Conservation (phyloP, 768 basidiomycete genomes). For the Chalciporus pseudorubinellus region DNA sequence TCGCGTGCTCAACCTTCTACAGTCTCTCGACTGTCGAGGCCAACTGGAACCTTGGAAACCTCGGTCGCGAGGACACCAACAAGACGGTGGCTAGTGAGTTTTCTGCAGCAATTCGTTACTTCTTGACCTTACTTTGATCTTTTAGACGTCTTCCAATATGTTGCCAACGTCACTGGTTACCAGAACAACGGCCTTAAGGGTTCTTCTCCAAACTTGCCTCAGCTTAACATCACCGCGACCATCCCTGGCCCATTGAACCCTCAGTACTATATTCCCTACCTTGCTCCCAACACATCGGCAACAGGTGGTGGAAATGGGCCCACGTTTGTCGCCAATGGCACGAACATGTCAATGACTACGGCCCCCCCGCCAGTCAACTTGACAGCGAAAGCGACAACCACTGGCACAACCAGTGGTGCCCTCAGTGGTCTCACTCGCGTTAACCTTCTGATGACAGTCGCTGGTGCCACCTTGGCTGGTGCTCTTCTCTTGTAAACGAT, state of each 20-base stretch:
- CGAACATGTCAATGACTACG: slow-evolving; percentile 33
- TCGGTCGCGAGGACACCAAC: slow-evolving; percentile 56
- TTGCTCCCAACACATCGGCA: slow-evolving; percentile 36
- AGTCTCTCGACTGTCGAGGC: slow-evolving; percentile 51
- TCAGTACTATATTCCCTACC: slow-evolving; percentile 38
- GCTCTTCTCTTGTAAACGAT: slow-evolving; percentile 14
- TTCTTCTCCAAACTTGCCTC: slow-evolving; percentile 26
- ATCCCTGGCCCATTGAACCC: slow-evolving; percentile 44
- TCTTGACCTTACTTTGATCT: not conserved
- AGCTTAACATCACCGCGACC: slow-evolving; percentile 37
- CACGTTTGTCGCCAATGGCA: slow-evolving; percentile 35
- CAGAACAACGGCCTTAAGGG: slow-evolving; percentile 35
- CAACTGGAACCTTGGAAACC: slow-evolving; percentile 58
- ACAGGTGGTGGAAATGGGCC: slow-evolving; percentile 39
- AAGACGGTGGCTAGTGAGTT: slow-evolving; percentile 26
- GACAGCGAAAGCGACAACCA: slow-evolving; percentile 16
- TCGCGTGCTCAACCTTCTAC: not conserved
- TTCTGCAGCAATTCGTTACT: not conserved
- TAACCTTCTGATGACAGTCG: slow-evolving; percentile 5
- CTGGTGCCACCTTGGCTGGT: slow-evolving; percentile 11
- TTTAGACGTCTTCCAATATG: slow-evolving; percentile 50
- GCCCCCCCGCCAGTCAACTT: slow-evolving; percentile 41
- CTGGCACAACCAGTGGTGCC: slow-evolving; percentile 4
- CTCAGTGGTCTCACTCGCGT: not conserved
- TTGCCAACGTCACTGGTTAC: slow-evolving; percentile 47